Percentiles rank a stretch among this genome's conserved stretches.
These are phyloP conservation scores for Solanum stenotomum DNA, from an alignment of 257 asterid species.

Conservation along the genomic window DNA sequence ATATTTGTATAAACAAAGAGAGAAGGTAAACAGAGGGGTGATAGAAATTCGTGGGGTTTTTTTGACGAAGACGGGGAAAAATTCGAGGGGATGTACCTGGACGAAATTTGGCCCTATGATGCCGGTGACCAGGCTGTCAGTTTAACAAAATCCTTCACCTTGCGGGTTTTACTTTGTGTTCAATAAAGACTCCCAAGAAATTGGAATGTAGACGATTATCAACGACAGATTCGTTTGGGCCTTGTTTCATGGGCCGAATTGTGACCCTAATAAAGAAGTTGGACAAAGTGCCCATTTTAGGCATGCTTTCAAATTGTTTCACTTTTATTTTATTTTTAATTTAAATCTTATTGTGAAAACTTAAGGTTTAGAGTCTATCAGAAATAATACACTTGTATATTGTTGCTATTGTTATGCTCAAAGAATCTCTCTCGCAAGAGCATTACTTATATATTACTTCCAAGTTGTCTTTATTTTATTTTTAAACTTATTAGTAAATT, in stretches of 20 bases:
- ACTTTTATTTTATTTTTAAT: too few species aligned
- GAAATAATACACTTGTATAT: too few species aligned
- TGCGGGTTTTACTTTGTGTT: neutral
- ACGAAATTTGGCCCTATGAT: constrained; percentile 4
- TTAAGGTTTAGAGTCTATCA: neutral
- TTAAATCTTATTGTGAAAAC: too few species aligned
- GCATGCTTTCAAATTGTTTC: too few species aligned
- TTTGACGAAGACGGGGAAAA: constrained; percentile 23
- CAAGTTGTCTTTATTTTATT: neutral
- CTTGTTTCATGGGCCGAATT: neutral
- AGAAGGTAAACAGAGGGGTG: neutral
- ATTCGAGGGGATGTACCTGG: constrained; percentile 20
- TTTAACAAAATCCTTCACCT: neutral
- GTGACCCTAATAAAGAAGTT: neutral
- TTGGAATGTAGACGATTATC: neutral
- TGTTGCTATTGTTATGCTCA: neutral
- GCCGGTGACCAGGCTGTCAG: neutral
- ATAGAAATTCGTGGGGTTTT: constrained; percentile 12
- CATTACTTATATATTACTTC: neutral
- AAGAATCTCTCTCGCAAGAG: neutral
- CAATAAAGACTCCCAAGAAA: neutral
- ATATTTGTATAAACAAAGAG: neutral
- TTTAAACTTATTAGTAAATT: neutral
- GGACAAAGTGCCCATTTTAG: neutral
- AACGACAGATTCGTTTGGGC: neutral